These are phyloP conservation scores for Dothistroma pini DNA, from an alignment of 2,329 filamentous ascomycete species.

Conservation along the genomic window DNA sequence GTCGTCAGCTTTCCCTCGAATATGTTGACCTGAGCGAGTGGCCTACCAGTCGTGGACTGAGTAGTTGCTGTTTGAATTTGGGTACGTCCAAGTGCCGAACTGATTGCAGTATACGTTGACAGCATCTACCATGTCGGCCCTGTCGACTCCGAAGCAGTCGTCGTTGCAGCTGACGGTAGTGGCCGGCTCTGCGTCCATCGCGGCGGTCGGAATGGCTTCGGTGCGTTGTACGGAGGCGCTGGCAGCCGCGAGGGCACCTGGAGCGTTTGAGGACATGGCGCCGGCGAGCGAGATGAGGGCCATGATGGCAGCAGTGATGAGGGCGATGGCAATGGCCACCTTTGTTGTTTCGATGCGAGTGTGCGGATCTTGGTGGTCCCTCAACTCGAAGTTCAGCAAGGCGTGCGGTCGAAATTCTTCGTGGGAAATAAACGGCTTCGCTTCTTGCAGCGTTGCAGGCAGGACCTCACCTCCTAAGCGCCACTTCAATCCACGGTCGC, in stretches of 20 bases:
- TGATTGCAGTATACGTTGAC: slow-evolving; percentile 13
- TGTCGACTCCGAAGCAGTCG: slow-evolving; percentile 11
- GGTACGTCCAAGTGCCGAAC: slow-evolving; percentile 1
- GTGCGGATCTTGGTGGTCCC: neutral
- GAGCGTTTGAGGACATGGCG: too few relatives aligned
- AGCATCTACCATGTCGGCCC: neutral
- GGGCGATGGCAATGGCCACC: neutral
- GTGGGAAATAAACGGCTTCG: too few relatives aligned
- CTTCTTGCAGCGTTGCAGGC: too few relatives aligned
- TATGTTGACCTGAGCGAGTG: neutral
- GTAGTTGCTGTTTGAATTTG: neutral
- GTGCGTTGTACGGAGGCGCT: neutral
- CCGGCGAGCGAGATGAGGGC: neutral
- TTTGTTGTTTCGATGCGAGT: neutral
- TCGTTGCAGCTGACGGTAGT: slow-evolving; percentile 9
- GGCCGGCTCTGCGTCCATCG: neutral
- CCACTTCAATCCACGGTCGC: too few relatives aligned
- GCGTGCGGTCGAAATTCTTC: too few relatives aligned
- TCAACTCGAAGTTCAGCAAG: neutral
- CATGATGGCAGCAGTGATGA: neutral
- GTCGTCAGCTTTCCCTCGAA: neutral
- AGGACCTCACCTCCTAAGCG: too few relatives aligned
- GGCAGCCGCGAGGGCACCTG: neutral
- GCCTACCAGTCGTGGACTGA: too few relatives aligned
- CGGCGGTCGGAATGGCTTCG: neutral